Evolutionary conservation across 2,329 filamentous ascomycete species (phyloP), one percentile per base, ranked within the genome.

Genomic region (Diaporthe batatas): DNA sequence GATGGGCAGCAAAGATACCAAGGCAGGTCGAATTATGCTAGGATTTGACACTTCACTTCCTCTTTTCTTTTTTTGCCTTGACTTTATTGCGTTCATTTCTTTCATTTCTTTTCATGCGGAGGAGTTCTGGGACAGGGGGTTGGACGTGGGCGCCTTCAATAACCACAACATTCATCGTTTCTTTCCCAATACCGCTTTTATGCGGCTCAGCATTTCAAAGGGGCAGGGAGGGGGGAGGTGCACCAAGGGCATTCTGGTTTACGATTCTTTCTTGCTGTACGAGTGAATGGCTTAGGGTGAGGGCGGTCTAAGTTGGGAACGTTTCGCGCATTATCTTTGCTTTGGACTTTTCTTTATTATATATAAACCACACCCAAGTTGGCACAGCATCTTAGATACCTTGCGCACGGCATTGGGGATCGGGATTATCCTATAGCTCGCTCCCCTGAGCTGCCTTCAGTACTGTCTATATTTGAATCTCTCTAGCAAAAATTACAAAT

Each of bases 1-100:
- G 57, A 65, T 65, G 42, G 68, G 62, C 42, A 51, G 47, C 47
- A 25, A 67, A 74, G 57, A 72, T 71, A 62, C 64, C 70, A 69
- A 53, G 55, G 58, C 54, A 44, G 72, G 70, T 57, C 49, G 57
- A 42, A 39, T 53, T 39, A 67, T 39, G 62, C 62, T 67, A 39
- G 62, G 62, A 3, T 4, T 53, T n/a, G n/a, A 39, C 25, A 25
- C 29, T 25, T 39, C 36, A 23, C 18, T 32, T 25, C 14, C 11
- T 23, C 34, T 7, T 18, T 47, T 21, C 18, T 8, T 39, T 39
- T 39, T 12, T 39, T 39, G 36, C 36, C 34, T 53, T 11, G 14
- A 18, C 32, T 16, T 68, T 29, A 25, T 23, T n/a, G 29, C 36
- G 4, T n/a, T 25, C 12, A n/a, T 3, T 25, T 57, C 29, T 68